These are phyloP conservation scores for Paramecium biaurelia DNA, from an alignment of 73 alveolate species.

Conservation along the genomic window DNA sequence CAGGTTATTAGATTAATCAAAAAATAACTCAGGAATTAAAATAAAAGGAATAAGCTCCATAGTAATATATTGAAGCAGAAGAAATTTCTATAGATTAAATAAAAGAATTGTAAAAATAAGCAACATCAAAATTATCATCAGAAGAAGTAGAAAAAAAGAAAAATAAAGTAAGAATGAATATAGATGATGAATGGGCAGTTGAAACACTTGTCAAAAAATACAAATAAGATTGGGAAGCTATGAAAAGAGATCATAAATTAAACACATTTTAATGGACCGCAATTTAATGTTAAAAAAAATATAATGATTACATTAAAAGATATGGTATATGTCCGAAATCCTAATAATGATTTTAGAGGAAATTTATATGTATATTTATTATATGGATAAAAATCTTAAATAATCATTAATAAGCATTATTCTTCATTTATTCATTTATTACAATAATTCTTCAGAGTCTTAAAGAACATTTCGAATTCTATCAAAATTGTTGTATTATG, in stretches of 20 bases:
- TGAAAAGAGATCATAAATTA: conserved; percentile 30
- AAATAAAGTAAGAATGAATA: conserved; percentile 29
- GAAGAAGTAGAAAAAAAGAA: conserved; percentile 37
- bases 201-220: conserved; percentile 20
- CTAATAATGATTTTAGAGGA: neutral
- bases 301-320: conserved; percentile 26
- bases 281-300: conserved; percentile 26
- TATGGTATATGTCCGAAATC: conserved; percentile 27
- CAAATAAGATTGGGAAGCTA: neutral
- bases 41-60: neutral
- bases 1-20: neutral
- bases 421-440: neutral
- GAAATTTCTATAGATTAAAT: conserved; percentile 23
- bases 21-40: neutral
- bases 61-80: conserved; percentile 6
- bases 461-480: neutral
- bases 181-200: conserved; percentile 49
- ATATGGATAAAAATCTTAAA: neutral
- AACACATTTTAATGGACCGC: conserved; percentile 42
- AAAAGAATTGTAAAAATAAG: conserved; percentile 16
- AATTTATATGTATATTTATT: neutral
- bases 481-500: neutral
- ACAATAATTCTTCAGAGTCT: neutral
- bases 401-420: neutral
- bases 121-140: neutral